Evolutionary conservation across 208 protist species (phyloP), one percentile per base, ranked within the genome.

Genomic region (Novymonas esmeraldas): DNA sequence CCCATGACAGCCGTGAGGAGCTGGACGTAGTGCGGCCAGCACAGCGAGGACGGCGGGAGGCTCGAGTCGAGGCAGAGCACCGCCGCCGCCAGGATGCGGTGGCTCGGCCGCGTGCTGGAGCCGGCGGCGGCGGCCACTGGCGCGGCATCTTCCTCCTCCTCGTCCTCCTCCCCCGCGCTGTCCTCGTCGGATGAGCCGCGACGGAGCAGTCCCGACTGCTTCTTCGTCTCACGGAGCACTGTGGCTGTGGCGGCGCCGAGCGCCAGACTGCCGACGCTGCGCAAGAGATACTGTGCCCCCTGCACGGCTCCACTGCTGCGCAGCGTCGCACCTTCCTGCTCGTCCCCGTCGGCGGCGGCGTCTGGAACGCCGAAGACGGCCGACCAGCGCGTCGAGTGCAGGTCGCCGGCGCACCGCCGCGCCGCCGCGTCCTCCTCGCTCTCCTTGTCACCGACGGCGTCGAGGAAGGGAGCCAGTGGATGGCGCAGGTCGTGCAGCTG

Each of bases 41-140:
- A 57, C 26, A 75, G 34, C 11, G 49, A 64, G n/a, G n/a, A n/a
- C n/a, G n/a, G n/a, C 20, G 67, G 2, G 24, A 28, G n/a, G 39
- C 48, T 20, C 0, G 46, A 68, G 41, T 70, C 60, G 14, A 87
- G 48, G 16, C 70, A 61, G 13, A 73, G 50, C 29, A 84, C 56
- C 6, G 85, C 87, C 7, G 75, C 72, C 2, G 49, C 51, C n/a
- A 95, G 81, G 11, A 93, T 55, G 11, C 82, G 90, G 48, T 87
- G 78, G 13, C 81, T 76, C 22, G 82, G 76, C 9, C 75, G 72
- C 41, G 67, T 56, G 34, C 62, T 79, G 26, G 33, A 59, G 45
- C 49, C 48, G 26, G 11, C 36, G 14, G 10, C 55, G 22, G 6
- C 29, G 7, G 20, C 28, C 31, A 13, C 16, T 11, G 63, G 45